Conservation (phyloP, 306 rosid genomes). For the Bauhinia variegata region DNA sequence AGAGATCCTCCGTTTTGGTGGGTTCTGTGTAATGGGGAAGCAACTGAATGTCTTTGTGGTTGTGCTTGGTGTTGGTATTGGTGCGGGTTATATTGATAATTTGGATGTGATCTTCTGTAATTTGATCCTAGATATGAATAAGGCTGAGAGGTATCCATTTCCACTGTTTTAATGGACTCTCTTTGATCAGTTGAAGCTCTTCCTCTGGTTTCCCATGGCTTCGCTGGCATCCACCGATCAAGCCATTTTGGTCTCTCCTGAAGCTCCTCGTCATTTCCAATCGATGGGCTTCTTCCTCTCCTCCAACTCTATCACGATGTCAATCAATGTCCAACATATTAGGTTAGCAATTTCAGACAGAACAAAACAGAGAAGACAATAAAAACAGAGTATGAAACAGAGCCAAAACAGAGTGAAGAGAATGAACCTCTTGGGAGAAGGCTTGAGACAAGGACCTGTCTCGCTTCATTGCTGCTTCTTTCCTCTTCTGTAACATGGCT, state of each 20-base stretch:
- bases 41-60: constrained; percentile 69
- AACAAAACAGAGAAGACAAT: not conserved
- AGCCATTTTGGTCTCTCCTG: constrained; percentile 83
- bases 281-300: constrained; percentile 70
- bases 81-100: constrained; percentile 62
- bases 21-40: constrained; percentile 64
- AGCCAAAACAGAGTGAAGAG: not conserved
- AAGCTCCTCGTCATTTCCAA: constrained; percentile 78
- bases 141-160: constrained; percentile 88
- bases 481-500: constrained; percentile 86
- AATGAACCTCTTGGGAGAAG: constrained; percentile 81
- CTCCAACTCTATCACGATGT: constrained; percentile 60
- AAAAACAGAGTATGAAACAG: not conserved
- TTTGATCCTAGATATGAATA: constrained; percentile 65
- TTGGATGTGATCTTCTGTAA: constrained; percentile 69
- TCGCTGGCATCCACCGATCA: constrained; percentile 80
- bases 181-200: constrained; percentile 92
- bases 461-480: constrained; percentile 78
- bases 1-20: no score
- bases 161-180: constrained; percentile 78
- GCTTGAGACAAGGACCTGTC: constrained; percentile 77
- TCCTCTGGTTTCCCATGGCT: constrained; percentile 84
- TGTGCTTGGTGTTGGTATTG: constrained; percentile 33
- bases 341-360: constrained; percentile 30
- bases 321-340: constrained; percentile 19